Conservation (phyloP, 2,329 filamentous ascomycete genomes). For the Lecanicillium sp. region DNA sequence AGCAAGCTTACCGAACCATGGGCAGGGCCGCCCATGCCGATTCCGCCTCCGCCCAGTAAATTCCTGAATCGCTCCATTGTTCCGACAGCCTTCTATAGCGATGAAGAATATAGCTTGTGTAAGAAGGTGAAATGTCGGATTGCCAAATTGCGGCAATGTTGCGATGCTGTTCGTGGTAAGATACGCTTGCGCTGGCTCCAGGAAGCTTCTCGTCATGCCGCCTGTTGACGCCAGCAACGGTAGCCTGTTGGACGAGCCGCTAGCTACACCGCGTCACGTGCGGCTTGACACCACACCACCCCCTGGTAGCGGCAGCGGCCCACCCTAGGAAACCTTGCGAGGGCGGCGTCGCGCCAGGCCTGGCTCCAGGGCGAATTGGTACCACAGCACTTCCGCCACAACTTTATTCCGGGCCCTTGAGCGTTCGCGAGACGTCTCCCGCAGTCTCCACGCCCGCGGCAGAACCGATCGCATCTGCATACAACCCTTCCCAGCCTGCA, state of each 20-base stretch:
- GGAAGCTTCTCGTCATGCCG: slow-evolving; percentile 6
- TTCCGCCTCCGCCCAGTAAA: slow-evolving; percentile 72
- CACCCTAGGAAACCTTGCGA: too few species aligned
- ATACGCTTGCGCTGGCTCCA: too few species aligned
- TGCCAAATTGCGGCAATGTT: slow-evolving; percentile 3
- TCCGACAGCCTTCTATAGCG: slow-evolving; percentile 8
- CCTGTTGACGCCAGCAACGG: slow-evolving; percentile 8
- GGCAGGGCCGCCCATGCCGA: slow-evolving; percentile 49
- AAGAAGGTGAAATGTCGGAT: not conserved
- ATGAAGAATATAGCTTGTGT: slow-evolving; percentile 9
- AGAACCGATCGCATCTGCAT: too few species aligned
- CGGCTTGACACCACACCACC: too few species aligned
- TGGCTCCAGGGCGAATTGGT: too few species aligned
- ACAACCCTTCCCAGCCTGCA: too few species aligned
- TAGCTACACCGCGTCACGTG: too few species aligned
- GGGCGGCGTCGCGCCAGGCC: too few species aligned
- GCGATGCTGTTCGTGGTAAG: not conserved
- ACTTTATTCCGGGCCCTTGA: slow-evolving; percentile 21
- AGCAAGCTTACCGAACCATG: slow-evolving; percentile 29
- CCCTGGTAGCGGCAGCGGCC: too few species aligned
- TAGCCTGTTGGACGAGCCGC: slow-evolving; percentile 1
- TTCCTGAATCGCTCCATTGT: slow-evolving; percentile 87
- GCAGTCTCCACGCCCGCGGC: too few species aligned
- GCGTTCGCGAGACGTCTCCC: too few species aligned
- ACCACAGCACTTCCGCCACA: slow-evolving; percentile 15